Percentiles rank a stretch among this genome's conserved stretches.
Conservation (phyloP, 2,329 filamentous ascomycete genomes). For the Phyllosticta citriasiana region DNA sequence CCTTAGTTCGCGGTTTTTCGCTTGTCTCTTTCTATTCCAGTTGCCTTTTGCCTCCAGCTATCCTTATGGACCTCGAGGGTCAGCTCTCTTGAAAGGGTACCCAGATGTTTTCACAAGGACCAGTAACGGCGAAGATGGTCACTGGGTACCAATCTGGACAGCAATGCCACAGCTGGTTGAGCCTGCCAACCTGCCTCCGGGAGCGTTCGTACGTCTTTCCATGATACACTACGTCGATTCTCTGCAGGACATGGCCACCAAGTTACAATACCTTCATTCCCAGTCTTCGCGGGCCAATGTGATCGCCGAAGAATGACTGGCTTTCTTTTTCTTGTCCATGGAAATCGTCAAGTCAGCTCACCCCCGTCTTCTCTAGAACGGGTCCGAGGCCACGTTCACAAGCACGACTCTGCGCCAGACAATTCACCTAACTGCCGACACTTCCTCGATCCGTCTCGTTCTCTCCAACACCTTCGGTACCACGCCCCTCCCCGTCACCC, state of each 20-base stretch:
- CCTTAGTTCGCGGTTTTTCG: not conserved
- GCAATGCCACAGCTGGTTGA: slow-evolving; percentile 58
- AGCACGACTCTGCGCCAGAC: slow-evolving; percentile 59
- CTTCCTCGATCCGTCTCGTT: slow-evolving; percentile 48
- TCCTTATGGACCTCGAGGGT: not conserved
- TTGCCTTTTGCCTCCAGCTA: not conserved
- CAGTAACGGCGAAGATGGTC: slow-evolving; percentile 18
- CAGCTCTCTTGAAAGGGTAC: not conserved
- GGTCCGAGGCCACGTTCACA: slow-evolving; percentile 43
- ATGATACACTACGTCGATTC: not conserved
- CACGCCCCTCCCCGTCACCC: slow-evolving; percentile 46
- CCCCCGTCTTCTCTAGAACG: slow-evolving; percentile 33
- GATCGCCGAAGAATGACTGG: slow-evolving; percentile 19
- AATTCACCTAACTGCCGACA: slow-evolving; percentile 48
- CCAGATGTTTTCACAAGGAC: not conserved
- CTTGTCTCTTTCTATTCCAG: not conserved
- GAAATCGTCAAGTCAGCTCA: not conserved
- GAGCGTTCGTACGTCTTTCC: slow-evolving; percentile 43
- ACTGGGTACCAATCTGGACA: slow-evolving; percentile 56
- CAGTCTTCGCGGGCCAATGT: not conserved
- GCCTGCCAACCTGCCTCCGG: slow-evolving; percentile 49
- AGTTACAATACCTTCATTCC: not conserved
- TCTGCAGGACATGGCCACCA: slow-evolving; percentile 13
- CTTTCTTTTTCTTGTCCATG: not conserved
- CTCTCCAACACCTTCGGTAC: slow-evolving; percentile 57